A percentile compares a stretch with the other conserved stretches of the same genome.
These are phyloP conservation scores for Microglena sp. DNA, from an alignment of 139 green algal genomes.

Conservation along the genomic window DNA sequence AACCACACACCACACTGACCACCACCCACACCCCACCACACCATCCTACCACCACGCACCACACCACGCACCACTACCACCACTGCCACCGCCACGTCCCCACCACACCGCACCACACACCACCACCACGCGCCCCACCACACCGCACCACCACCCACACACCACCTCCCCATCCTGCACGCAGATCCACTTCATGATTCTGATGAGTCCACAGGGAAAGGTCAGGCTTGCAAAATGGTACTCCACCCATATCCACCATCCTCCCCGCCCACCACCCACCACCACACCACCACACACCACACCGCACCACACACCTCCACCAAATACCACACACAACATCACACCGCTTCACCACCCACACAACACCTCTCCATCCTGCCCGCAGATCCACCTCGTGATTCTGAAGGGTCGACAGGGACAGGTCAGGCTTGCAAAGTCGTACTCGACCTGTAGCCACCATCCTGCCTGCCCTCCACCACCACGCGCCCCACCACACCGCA, in stretches of 20 bases:
- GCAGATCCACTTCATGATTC: constrained; percentile 91
- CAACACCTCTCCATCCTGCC: not conserved
- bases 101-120: no score
- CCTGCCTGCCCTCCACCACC: no score
- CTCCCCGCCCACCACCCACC: no score
- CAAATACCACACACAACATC: not conserved
- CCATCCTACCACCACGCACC: not conserved
- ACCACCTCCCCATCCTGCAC: not conserved
- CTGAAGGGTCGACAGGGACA: not conserved
- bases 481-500: not conserved
- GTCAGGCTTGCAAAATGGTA: constrained; percentile 97
- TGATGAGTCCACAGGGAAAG: constrained; percentile 93
- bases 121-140: no score
- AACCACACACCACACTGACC: no score
- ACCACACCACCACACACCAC: no score
- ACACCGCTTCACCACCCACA: constrained; percentile 3
- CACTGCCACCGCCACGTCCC: no score
- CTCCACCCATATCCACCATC: constrained; percentile 75
- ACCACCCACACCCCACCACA: not conserved
- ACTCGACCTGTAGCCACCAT: not conserved
- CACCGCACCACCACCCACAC: no score
- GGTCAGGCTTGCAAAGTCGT: not conserved
- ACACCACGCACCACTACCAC: not conserved
- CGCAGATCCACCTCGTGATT: not conserved
- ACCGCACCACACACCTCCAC: not conserved